phyloP scores from a whole-genome alignment of 805 yeast genomes.

The Yarrowia osloensis region DNA sequence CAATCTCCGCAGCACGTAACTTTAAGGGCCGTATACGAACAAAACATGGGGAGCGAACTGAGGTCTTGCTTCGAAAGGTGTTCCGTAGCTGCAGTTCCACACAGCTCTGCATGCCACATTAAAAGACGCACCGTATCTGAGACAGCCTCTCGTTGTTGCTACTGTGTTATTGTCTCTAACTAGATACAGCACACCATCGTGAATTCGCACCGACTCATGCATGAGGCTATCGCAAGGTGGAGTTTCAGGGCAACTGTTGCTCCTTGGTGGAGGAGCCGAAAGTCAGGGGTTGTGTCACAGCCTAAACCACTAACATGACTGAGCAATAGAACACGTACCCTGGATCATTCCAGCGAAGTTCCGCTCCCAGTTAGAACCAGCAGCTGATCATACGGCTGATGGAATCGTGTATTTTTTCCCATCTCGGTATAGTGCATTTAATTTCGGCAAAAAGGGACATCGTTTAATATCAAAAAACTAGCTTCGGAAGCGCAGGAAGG shows the following conservation, averaged over 20 bases:
- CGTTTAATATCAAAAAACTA: neutral
- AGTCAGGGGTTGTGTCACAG: too few relatives aligned
- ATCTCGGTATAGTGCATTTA: neutral
- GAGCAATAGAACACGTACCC: too few relatives aligned
- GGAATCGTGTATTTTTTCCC: neutral
- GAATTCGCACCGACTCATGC: neutral
- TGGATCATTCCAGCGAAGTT: too few relatives aligned
- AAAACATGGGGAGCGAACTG: too few relatives aligned
- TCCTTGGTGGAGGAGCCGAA: too few relatives aligned
- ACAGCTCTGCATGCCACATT: neutral
- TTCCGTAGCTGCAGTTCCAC: neutral
- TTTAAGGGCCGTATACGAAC: neutral
- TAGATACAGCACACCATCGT: too few relatives aligned
- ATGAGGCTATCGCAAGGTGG: neutral
- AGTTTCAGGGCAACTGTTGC: neutral
- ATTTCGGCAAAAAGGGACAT: neutral
- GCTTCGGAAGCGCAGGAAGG: too few relatives aligned
- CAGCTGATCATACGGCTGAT: too few relatives aligned
- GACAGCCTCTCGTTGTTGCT: neutral
- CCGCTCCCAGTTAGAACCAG: too few relatives aligned
- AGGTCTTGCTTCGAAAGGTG: neutral
- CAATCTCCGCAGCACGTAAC: neutral
- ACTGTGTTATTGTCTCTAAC: too few relatives aligned
- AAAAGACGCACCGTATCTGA: neutral
- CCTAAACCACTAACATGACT: too few relatives aligned